These are phyloP conservation scores for Cryphonectria naterciae DNA, from an alignment of 2,329 filamentous ascomycete species.

Conservation along the genomic window DNA sequence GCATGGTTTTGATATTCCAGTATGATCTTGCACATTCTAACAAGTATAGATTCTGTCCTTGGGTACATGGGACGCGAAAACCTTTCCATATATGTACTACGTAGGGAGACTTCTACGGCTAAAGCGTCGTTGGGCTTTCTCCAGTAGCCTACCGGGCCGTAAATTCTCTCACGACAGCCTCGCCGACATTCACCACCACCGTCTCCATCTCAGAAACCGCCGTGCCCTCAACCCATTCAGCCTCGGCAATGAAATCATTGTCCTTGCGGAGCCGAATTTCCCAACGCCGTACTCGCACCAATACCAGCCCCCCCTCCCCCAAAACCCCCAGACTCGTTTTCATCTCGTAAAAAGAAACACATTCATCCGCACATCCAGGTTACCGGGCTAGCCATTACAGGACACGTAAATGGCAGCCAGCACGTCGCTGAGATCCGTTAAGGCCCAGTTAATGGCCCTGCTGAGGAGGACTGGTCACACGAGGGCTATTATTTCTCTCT, in stretches of 20 bases:
- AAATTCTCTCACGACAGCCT: slow-evolving; percentile 60
- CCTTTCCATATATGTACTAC: not conserved
- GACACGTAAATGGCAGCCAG: no score
- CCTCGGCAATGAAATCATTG: slow-evolving; percentile 54
- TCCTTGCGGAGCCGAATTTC: slow-evolving; percentile 59
- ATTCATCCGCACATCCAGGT: no score
- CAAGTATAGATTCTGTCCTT: not conserved
- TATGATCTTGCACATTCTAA: not conserved
- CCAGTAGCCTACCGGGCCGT: slow-evolving; percentile 42
- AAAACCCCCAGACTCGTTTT: no score
- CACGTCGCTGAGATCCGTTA: no score
- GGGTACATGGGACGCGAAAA: not conserved
- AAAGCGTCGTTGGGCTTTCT: not conserved
- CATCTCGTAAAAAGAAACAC: no score
- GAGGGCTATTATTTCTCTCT: no score
- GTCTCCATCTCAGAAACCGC: slow-evolving; percentile 66
- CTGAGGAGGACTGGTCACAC: no score
- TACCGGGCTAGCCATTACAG: no score
- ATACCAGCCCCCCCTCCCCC: slow-evolving; percentile 40
- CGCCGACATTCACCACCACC: slow-evolving; percentile 61
- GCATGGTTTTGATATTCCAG: not conserved
- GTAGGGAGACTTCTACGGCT: not conserved
- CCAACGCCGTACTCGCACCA: slow-evolving; percentile 61
- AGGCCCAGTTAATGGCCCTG: no score
- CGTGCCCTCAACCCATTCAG: slow-evolving; percentile 53